These are phyloP conservation scores for Colletotrichum truncatum DNA, from an alignment of 2,329 filamentous ascomycete genomes.

Conservation along the genomic window DNA sequence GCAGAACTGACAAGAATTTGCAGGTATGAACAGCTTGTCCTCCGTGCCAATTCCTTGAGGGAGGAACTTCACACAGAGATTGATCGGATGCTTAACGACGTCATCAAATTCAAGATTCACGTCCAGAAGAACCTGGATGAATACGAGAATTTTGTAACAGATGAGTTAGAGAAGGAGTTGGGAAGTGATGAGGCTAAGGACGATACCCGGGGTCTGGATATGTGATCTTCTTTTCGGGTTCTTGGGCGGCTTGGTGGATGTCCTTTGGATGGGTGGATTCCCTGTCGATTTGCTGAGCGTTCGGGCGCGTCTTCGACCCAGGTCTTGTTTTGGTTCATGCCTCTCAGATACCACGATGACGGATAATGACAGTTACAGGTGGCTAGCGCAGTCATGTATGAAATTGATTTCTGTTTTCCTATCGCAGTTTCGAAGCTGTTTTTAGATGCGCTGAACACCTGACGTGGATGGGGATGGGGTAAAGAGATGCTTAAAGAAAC, in stretches of 20 bases:
- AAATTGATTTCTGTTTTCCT: background rate
- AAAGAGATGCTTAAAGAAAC: no score
- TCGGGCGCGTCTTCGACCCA: background rate
- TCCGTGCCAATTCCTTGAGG: slow-evolving; percentile 83
- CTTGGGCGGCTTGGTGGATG: slow-evolving; percentile 17
- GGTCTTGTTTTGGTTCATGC: slow-evolving; percentile 7
- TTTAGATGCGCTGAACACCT: background rate
- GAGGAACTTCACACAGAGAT: slow-evolving; percentile 98
- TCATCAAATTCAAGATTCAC: slow-evolving; percentile 98
- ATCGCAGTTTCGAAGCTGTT: background rate
- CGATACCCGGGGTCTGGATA: slow-evolving; percentile 61
- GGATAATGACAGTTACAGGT: slow-evolving; percentile 17
- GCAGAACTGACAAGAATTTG: background rate
- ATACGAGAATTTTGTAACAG: slow-evolving; percentile 92
- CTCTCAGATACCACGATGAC: slow-evolving; percentile 29
- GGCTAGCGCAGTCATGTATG: background rate
- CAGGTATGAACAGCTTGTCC: slow-evolving; percentile 91
- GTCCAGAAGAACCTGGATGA: slow-evolving; percentile 92
- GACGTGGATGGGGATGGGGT: no score
- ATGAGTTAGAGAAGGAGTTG: slow-evolving; percentile 89
- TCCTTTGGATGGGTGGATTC: slow-evolving; percentile 15
- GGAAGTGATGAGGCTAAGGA: slow-evolving; percentile 68
- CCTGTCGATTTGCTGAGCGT: slow-evolving; percentile 12
- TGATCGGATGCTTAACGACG: slow-evolving; percentile 94
- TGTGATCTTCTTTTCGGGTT: slow-evolving; percentile 40